phyloP scores from a whole-genome alignment of 331 rosid genomes.

The Quercus tomentella region DNA sequence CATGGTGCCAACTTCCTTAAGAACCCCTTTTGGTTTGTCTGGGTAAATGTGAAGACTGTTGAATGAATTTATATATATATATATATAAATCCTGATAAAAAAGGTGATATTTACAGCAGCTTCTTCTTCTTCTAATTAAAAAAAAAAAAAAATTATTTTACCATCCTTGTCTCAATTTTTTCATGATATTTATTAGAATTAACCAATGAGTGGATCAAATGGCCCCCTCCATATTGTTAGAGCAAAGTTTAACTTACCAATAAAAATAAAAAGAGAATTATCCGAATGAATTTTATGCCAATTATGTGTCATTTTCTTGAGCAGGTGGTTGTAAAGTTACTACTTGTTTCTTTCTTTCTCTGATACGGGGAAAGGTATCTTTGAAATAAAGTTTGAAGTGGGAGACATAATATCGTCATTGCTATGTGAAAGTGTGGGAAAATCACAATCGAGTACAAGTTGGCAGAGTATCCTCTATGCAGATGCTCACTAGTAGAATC shows the following conservation, averaged over 20 bases:
- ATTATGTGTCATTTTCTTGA: conserved; percentile 37
- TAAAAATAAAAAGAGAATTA: conserved; percentile 13
- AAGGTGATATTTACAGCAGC: too few species aligned
- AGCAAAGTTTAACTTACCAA: too few species aligned
- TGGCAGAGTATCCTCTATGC: conserved; percentile 43
- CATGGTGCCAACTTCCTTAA: not conserved
- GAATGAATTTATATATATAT: too few species aligned
- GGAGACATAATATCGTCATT: conserved; percentile 29
- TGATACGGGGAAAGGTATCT: conserved; percentile 9
- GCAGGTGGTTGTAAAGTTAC: conserved; percentile 32
- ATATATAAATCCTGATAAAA: too few species aligned
- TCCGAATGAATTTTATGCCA: conserved; percentile 11
- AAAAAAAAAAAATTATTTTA: too few species aligned
- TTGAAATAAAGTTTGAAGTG: conserved; percentile 25
- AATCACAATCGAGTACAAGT: conserved; percentile 31
- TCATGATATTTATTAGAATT: too few species aligned
- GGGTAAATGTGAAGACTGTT: too few species aligned
- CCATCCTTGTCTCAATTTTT: too few species aligned
- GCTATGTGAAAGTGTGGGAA: conserved; percentile 26
- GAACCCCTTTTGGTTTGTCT: too few species aligned
- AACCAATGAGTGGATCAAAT: too few species aligned
- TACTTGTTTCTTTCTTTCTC: conserved; percentile 33
- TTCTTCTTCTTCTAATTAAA: too few species aligned
- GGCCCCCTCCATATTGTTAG: too few species aligned
- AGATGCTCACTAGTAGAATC: conserved; percentile 30